Base-by-base conservation (phyloP, 371 early-diverging fungal genomes). In the Modicella reniformis region DNA sequence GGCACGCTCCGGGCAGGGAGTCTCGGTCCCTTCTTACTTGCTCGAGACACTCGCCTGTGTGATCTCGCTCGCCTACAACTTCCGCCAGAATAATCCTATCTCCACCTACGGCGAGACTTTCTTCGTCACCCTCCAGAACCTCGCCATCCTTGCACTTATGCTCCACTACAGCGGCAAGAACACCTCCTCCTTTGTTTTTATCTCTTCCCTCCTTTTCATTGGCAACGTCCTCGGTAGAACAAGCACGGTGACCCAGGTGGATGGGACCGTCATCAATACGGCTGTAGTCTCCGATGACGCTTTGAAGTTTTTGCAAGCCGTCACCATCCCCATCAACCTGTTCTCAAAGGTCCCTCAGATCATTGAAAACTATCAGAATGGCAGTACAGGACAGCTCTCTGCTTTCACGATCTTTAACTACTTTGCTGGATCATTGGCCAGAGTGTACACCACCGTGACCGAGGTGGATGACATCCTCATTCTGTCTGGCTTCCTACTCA, bases 101-200 rank as follows among this genome's bases (percentile, higher is more conserved):
- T 93, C 92, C 40, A 97, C 98, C 5, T 98, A 91, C 81, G 97
- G 97, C 49, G 97, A 97, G 83, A 87, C 88, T 23, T 72, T 88
- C 74, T 92, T 92, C 59, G 90, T 97, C 58, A 86, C 88, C 9
- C 63, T 89, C 12, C 95, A 96, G 81, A 95, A 96, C 80, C 62
- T 92, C 47, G 63, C 90, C 23, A 93, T 96, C 73, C 77, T 92
- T 41, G 66, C 87, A n/a, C 83, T 95, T 59, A 92, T 96, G 61
- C 81, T 88, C 30, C 64, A 74, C 58, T 92, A 93, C 79, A 62
- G 72, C 15, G 83, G 88, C n/a, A 80, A 66, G 58, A 54, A 65
- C 23, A 65, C 60, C 52, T 7, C 58, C 10, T 80, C 79, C 30
- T 75, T 90, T 44, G 32, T 70, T 15, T 13, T 73, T 26, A 57